Evolutionary conservation across 768 basidiomycete species (phyloP), one percentile per base, ranked within the genome.

Genomic region (Polyporus arcularius): DNA sequence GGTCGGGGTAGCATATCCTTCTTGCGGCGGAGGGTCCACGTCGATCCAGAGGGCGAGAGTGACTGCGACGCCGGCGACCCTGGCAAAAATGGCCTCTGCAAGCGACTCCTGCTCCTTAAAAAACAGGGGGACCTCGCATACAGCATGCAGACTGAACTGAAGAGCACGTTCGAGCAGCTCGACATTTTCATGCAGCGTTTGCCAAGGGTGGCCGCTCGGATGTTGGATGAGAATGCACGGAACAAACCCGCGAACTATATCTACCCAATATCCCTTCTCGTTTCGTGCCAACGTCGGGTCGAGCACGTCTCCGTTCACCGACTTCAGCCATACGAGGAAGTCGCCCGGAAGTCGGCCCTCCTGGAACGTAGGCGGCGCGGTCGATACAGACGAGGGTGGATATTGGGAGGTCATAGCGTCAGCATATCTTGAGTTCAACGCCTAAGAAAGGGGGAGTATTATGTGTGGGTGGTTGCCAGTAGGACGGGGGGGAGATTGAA

Each of bases 21-120:
- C 76, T 50, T 78, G 71, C 26, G 62, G 66, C n/a, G 71, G 63
- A 21, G 76, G 74, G 45, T 77, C 74, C n/a, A 74, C 75, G 53
- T 83, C 82, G 38, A 79, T 69, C 85, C 89, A 91, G 35, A 79
- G 70, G 61, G 88, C 87, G 39, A 89, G 74, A 1, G 79, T 78
- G 54, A 77, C 70, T 67, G 82, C 84, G 32, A 90, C 76, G 41
- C 79, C 79, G 11, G 88, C 67, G 45, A 90, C 68, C 41, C 80
- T 76, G 28, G 76, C 72, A 58, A 87, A 80, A 4, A 86, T 62
- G 55, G 78, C 82, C 64, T 79, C 75, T 28, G 83, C 75, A 38
- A 86, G 70, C 43, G 77, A 75, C 9, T 77, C 75, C 10, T 79
- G 72, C 26, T 76, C 75, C 42, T 72, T 71, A 67, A 81, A 86